Percentiles rank a stretch among this genome's conserved stretches.
These are phyloP conservation scores for Colletotrichum sp. DNA, from an alignment of 2,329 filamentous ascomycete species.

Conservation along the genomic window DNA sequence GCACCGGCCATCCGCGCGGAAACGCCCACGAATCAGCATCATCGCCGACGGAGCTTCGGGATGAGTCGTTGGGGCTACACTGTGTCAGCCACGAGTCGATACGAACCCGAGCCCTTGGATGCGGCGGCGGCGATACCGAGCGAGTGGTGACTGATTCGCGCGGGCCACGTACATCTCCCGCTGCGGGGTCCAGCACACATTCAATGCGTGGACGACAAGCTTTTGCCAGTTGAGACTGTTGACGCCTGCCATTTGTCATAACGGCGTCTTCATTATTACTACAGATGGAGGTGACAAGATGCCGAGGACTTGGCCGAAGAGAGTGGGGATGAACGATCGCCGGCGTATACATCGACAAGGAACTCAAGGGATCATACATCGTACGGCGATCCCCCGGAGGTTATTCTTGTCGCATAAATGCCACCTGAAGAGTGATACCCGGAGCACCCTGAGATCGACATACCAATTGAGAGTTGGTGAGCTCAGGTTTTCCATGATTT, in stretches of 20 bases:
- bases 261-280: too few species aligned
- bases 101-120: not conserved
- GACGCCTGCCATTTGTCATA: not conserved
- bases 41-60: not conserved
- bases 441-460: not conserved
- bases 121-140: not conserved
- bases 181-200: not conserved
- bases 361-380: not conserved
- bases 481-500: not conserved
- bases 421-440: not conserved
- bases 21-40: not conserved
- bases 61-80: not conserved
- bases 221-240: not conserved
- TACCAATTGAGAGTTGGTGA: not conserved
- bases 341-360: not conserved
- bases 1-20: not conserved
- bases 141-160: not conserved
- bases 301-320: not conserved
- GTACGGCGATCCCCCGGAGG: not conserved
- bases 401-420: not conserved
- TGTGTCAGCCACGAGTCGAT: not conserved
- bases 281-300: not conserved
- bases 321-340: not conserved
- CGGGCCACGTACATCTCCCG: not conserved
- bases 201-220: not conserved